A percentile compares a stretch with the other conserved stretches of the same genome.
Conservation (phyloP, 2,329 filamentous ascomycete genomes). For the Tolypocladium tropicale region DNA sequence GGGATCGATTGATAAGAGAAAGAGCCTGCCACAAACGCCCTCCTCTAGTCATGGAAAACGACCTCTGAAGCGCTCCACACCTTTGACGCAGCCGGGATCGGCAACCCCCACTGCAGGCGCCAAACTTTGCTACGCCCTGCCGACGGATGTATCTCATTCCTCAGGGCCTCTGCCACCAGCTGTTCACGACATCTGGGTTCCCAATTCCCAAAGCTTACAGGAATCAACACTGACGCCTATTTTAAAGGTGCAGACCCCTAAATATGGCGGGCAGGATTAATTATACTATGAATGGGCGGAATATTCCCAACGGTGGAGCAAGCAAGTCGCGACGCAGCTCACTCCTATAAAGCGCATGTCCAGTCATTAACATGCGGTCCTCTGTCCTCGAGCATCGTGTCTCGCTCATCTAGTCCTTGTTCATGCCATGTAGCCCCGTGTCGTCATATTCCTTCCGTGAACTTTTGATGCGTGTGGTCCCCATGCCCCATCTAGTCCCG, state of each 20-base stretch:
- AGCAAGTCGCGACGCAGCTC: background rate
- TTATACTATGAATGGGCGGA: background rate
- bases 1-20: background rate
- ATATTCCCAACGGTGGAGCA: background rate
- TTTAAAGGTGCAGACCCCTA: too few relatives aligned
- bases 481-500: constrained; percentile 2
- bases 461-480: background rate
- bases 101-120: background rate
- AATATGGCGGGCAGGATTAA: background rate
- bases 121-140: background rate
- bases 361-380: background rate
- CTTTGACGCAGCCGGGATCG: background rate
- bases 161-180: background rate
- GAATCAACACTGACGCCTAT: too few relatives aligned
- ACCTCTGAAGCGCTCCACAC: background rate
- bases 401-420: background rate
- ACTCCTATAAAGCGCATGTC: background rate
- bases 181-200: background rate
- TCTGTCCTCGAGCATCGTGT: background rate
- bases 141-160: background rate
- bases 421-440: background rate
- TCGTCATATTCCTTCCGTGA: background rate
- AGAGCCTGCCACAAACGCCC: background rate
- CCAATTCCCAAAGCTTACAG: too few relatives aligned
- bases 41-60: background rate